A percentile compares a stretch with the other conserved stretches of the same genome.
phyloP scores from a whole-genome alignment of 495 filamentous ascomycete species.

The Tuber magnatum region DNA sequence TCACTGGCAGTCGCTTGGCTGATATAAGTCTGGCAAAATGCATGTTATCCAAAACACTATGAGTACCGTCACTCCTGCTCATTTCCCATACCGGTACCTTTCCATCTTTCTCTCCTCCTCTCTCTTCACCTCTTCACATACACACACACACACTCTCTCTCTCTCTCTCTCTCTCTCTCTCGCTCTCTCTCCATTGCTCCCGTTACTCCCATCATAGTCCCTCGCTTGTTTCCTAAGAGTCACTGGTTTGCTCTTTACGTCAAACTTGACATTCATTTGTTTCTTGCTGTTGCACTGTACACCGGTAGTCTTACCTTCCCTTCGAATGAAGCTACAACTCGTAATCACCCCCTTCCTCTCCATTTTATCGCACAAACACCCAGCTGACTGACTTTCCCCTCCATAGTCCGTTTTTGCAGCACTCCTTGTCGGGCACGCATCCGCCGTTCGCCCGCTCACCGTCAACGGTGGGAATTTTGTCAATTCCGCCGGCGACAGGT shows the following conservation, averaged over 20 bases:
- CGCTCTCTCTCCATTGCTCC: neutral
- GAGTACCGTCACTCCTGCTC: conserved; percentile 18
- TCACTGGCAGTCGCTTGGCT: neutral
- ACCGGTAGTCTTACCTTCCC: neutral
- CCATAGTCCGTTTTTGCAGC: conserved; percentile 20
- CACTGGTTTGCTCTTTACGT: neutral
- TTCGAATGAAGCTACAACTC: neutral
- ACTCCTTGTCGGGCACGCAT: conserved; percentile 15
- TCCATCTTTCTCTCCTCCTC: neutral
- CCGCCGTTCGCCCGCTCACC: conserved; percentile 63
- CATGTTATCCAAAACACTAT: no score
- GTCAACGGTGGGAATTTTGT: conserved; percentile 76
- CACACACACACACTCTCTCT: no score
- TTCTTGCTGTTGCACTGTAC: neutral
- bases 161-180: conserved; percentile 2
- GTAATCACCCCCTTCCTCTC: neutral
- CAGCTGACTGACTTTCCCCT: neutral
- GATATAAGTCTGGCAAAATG: neutral
- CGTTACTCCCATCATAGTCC: conserved; percentile 2
- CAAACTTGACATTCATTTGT: neutral
- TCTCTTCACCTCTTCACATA: neutral
- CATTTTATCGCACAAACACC: neutral
- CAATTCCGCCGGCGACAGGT: conserved; percentile 69
- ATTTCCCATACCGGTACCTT: conserved; percentile 29
- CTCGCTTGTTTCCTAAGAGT: conserved; percentile 17